Base-by-base conservation (phyloP, 306 rosid species). In the Rubus parviflorus region DNA sequence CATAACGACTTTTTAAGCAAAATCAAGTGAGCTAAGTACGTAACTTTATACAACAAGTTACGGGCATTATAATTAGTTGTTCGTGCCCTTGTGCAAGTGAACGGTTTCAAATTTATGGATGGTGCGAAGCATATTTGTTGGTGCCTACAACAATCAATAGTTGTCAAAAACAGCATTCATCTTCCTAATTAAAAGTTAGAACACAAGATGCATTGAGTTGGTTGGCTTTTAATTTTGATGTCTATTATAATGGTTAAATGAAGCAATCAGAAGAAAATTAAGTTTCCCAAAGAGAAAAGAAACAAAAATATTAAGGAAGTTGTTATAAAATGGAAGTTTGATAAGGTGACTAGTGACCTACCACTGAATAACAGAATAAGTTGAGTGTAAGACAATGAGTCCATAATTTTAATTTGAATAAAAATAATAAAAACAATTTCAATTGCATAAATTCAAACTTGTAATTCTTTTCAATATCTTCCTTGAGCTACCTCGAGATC, bases 321-420 rank as follows among this genome's bases (percentile, higher is more conserved):
- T 73, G 84, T 70, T 52, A 52, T 10, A 69, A 49, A 51, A 3
- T 74, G 46, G 30, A 72, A 71, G 48, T 20, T 7, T 71, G 60
- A 70, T 76, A 71, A n/a, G 79, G 81, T 72, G 75, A 76, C 73
- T 30, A 47, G 62, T 58, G 68, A 71, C 74, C 83, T 51, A 75
- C 71, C 74, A 0, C 25, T 25, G 2, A 43, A 46, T 20, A 54
- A 0, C 25, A n/a, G 2, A 43, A 46, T n/a, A 7, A 22, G 64
- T 52, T 38, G 9, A 72, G 4, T n/a, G 4, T 17, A 61, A 19
- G 37, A 74, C 56, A 43, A 25, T 12, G 22, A 15, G 46, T 35
- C 60, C 16, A 7, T 25, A 3, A 23, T 74, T 61, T 12, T 15
- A 45, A 68, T 38, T 25, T 4, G 2, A 7, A 7, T 0, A 16